phyloP scores from a whole-genome alignment of 2,329 filamentous ascomycete genomes.

The Claviceps capensis region DNA sequence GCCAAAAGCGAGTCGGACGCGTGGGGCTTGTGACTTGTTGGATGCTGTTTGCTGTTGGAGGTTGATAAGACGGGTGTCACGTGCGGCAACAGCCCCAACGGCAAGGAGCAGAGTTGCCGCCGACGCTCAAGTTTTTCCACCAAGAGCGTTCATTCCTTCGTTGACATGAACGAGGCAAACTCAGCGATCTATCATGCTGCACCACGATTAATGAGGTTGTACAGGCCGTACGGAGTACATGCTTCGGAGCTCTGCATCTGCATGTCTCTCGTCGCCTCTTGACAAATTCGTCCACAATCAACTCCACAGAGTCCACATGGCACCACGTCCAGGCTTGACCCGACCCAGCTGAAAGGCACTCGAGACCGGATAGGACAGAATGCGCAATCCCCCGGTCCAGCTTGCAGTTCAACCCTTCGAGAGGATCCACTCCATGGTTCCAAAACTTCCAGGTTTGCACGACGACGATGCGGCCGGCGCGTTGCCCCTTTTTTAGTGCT shows the following conservation, averaged over 20 bases:
- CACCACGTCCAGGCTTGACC: constrained; percentile 3
- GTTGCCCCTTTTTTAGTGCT: too few relatives aligned
- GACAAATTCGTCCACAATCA: neutral
- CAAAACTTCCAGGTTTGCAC: too few relatives aligned
- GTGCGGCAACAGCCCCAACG: neutral
- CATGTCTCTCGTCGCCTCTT: neutral
- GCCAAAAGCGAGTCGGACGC: neutral
- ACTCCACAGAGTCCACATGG: neutral
- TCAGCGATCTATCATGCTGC: neutral
- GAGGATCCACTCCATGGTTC: too few relatives aligned
- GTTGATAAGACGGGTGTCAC: neutral
- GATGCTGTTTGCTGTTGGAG: neutral
- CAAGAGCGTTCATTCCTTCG: too few relatives aligned
- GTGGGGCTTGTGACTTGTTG: neutral
- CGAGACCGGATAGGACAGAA: too few relatives aligned
- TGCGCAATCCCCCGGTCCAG: too few relatives aligned
- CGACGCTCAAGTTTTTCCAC: neutral
- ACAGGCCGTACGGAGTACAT: too few relatives aligned
- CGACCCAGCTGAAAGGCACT: constrained; percentile 8
- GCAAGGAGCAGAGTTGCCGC: neutral
- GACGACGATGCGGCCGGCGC: too few relatives aligned
- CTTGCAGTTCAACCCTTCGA: too few relatives aligned
- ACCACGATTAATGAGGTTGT: too few relatives aligned
- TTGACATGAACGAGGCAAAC: neutral
- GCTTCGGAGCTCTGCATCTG: too few relatives aligned